phyloP scores from a whole-genome alignment of 352 stramenopile genomes.

The Phytophthora citrophthora region DNA sequence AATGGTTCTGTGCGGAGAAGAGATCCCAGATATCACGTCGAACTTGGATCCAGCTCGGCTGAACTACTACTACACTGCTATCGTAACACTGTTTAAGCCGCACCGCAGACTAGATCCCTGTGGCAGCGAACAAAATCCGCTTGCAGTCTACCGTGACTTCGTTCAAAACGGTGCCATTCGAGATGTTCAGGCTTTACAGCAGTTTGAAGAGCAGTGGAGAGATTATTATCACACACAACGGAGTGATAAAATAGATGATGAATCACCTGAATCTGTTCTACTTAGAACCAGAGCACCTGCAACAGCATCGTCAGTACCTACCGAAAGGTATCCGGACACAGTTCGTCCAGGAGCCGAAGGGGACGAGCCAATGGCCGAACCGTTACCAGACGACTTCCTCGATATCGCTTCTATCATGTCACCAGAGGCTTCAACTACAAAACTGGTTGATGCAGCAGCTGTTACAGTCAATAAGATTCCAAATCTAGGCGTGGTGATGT shows the following conservation, averaged over 20 bases:
- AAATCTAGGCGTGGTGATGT: background rate
- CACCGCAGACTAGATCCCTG: conserved; percentile 18
- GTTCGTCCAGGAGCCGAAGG: background rate
- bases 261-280: conserved; percentile 7
- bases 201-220: conserved; percentile 8
- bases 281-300: conserved; percentile 1
- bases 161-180: background rate
- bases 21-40: conserved; percentile 7
- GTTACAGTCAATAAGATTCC: background rate
- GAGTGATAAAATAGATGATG: background rate
- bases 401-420: background rate
- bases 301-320: no score
- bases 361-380: background rate
- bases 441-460: background rate
- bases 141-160: background rate
- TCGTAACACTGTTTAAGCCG: conserved; percentile 19
- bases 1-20: conserved; percentile 8
- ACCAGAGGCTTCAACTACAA: conserved; percentile 1
- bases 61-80: conserved; percentile 16
- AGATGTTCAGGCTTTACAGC: background rate
- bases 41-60: background rate
- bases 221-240: conserved; percentile 17
- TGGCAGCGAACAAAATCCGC: background rate
- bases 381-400: conserved; percentile 1
- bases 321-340: no score